Base-by-base conservation (phyloP, 352 stramenopile species). In the Globisporangium sylvaticum region DNA sequence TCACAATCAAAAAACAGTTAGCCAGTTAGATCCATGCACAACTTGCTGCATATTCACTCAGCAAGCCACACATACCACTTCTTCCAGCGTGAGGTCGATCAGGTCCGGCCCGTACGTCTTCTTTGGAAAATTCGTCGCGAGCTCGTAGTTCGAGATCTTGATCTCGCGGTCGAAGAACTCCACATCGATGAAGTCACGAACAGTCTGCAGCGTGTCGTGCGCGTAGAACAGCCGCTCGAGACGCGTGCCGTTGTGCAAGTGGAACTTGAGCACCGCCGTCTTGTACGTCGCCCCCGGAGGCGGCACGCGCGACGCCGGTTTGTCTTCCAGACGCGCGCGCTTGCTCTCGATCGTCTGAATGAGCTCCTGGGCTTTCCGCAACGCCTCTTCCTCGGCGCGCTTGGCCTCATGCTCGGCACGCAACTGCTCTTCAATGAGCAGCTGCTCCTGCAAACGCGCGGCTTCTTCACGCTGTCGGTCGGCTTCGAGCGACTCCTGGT, bases 401-500 rank as follows among this genome's bases (percentile, higher is more conserved):
- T 34, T 65, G 9, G 65, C 68, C n/a, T 68, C 66, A 1, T 61
- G 34, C 18, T 66, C 70, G 9, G 52, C 52, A 4, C 58, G 64
- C 12, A 66, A 32, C 24, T 70, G 58, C 34, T 74, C 69, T 59
- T 84, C 74, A 6, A 82, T 68, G 22, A 79, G 74, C 4, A 69
- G 74, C 61, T 88, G 72, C 32, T 79, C 83, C 22, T 88, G 70
- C 29, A 83, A 73, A 8, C 74, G 75, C 24, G 65, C 70, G 24
- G 81, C 73, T 69, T 91, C 75, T 60, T 90, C 81, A 52, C 87
- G 84, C 66, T 84, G 78, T 58, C 95, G 91, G 77, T 98, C 95
- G 9, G 90, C 91, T 54, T 86, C 80, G 7, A 98, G 78, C 5
- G 95, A 92, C 69, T 97, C 84, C 70, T 97, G 85, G 67, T 98